Conservation (phyloP, 108 stramenopile genomes). For the Pseudonitzschia delicatissima region DNA sequence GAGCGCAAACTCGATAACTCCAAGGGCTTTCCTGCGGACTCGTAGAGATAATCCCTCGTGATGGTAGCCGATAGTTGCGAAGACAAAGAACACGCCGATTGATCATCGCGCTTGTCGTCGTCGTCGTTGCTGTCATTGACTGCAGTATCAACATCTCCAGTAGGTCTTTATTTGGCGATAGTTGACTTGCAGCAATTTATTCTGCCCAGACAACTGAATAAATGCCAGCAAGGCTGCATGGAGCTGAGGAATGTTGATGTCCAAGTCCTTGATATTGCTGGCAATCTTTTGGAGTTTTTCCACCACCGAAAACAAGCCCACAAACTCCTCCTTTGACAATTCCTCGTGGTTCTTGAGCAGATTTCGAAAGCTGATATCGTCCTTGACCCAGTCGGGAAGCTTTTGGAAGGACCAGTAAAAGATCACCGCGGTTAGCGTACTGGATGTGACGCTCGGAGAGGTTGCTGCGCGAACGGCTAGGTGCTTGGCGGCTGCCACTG, state of each 20-base stretch:
- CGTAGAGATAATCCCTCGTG: constrained; percentile 18
- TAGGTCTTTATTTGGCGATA: neutral
- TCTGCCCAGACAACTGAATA: constrained; percentile 46
- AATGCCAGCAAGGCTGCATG: constrained; percentile 64
- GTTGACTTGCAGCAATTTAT: constrained; percentile 14
- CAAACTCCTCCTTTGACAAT: constrained; percentile 37
- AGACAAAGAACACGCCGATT: neutral
- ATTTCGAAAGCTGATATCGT: constrained; percentile 49
- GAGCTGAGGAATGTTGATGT: constrained; percentile 46
- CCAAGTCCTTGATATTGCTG: constrained; percentile 34
- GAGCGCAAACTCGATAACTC: constrained; percentile 8
- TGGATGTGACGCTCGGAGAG: constrained; percentile 21
- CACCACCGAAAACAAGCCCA: constrained; percentile 41
- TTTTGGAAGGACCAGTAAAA: constrained; percentile 32
- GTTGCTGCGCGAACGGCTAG: constrained; percentile 23
- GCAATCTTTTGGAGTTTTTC: constrained; percentile 48
- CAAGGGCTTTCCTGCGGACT: constrained; percentile 16
- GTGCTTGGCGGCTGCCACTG: constrained; percentile 29
- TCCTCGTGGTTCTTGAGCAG: neutral
- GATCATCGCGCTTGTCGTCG: neutral
- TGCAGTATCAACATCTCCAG: neutral
- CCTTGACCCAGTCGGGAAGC: constrained; percentile 54
- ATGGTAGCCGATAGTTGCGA: neutral
- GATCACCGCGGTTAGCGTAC: constrained; percentile 22
- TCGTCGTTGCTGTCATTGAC: neutral